These are phyloP conservation scores for Viridothelium virens DNA, from an alignment of 495 filamentous ascomycete species.

Conservation along the genomic window DNA sequence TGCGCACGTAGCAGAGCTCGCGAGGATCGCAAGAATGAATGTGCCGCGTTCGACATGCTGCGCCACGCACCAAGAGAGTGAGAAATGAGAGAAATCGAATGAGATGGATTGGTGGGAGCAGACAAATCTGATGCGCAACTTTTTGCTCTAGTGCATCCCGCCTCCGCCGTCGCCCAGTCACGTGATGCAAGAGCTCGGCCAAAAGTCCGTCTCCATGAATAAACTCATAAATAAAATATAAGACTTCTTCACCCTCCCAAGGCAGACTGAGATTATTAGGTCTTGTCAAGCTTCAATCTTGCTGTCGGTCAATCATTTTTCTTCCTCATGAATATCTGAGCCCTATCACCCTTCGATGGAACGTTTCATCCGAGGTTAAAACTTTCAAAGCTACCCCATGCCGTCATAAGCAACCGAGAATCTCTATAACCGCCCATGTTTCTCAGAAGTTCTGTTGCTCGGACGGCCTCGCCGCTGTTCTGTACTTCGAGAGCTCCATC, in stretches of 20 bases:
- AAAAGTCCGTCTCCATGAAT: not conserved
- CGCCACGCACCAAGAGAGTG: constrained; percentile 35
- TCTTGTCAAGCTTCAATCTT: not conserved
- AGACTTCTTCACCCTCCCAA: not conserved
- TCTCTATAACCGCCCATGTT: not conserved
- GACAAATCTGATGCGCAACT: constrained; percentile 16
- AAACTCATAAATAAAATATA: not conserved
- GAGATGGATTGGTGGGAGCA: constrained; percentile 20
- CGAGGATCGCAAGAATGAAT: constrained; percentile 33
- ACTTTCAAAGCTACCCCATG: not conserved
- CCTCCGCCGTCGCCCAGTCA: not conserved
- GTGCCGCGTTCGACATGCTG: constrained; percentile 48
- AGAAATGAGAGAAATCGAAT: constrained; percentile 16
- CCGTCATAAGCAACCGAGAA: not conserved
- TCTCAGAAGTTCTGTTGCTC: not conserved
- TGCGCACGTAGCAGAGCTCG: constrained; percentile 31
- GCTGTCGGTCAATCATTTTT: not conserved
- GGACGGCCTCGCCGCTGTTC: not conserved
- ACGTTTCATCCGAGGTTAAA: constrained; percentile 2
- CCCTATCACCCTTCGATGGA: not conserved
- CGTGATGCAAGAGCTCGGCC: not conserved
- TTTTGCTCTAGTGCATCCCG: constrained; percentile 9
- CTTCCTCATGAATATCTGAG: not conserved
- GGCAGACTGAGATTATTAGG: not conserved
- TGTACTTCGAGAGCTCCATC: not conserved